Evolutionary conservation across 768 basidiomycete species (phyloP).

Genomic region (Kwoniella mangroviensis): DNA sequence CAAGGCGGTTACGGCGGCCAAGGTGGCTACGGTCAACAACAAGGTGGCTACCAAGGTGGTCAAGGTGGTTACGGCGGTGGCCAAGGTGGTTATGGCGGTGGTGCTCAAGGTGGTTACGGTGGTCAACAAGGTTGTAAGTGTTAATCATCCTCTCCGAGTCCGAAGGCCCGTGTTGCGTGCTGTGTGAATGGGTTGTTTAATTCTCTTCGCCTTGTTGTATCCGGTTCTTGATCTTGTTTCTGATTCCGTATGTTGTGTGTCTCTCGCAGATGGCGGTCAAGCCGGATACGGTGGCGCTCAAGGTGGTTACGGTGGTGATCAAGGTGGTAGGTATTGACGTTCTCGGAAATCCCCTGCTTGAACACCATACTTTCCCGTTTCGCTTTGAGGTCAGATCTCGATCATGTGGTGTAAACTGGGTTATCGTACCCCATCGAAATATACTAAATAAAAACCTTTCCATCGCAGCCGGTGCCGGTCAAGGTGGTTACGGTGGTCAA

Average conservation of each 20-base stretch:
- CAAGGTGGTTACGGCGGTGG: conserved; percentile 32
- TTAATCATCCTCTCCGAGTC: neutral
- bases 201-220: neutral
- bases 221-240: neutral
- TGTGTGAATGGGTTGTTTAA: neutral
- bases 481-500: conserved; percentile 51
- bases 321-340: conserved; percentile 26
- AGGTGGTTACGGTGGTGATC: conserved; percentile 47
- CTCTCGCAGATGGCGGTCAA: conserved; percentile 27
- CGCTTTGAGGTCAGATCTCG: neutral
- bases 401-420: too few species aligned
- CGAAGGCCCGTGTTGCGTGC: conserved; percentile 1
- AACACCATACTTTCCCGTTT: neutral
- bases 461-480: conserved; percentile 30
- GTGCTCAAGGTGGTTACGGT: conserved; percentile 49
- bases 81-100: conserved; percentile 44
- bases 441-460: neutral
- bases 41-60: conserved; percentile 60
- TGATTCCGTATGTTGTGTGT: conserved; percentile 4
- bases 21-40: conserved; percentile 50
- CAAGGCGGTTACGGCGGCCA: conserved; percentile 48
- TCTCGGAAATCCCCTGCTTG: too few species aligned
- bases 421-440: too few species aligned
- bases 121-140: conserved; percentile 35
- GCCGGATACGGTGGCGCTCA: conserved; percentile 47